These are phyloP conservation scores for Morella rubra DNA, from an alignment of 306 rosid species.

Conservation along the genomic window DNA sequence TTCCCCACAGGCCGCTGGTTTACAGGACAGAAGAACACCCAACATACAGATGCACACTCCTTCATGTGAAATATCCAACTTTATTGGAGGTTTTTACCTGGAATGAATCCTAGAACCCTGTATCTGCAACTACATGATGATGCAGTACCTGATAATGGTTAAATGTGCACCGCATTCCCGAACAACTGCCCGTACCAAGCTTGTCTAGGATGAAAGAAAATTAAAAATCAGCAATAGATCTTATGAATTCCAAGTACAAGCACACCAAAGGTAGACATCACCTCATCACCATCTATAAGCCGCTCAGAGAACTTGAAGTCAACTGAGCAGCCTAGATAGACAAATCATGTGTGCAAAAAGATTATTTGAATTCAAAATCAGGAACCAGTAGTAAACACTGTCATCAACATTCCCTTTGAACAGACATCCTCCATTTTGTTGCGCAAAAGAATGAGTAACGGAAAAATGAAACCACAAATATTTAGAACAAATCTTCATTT, in stretches of 20 bases:
- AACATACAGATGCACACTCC: no score
- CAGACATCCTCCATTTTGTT: neutral
- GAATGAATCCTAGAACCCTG: no score
- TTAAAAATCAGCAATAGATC: constrained; percentile 14
- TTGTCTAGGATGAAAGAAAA: constrained; percentile 48
- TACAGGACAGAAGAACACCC: no score
- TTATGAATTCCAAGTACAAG: constrained; percentile 1
- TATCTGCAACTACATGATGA: neutral
- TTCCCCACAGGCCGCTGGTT: no score
- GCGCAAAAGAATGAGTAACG: neutral
- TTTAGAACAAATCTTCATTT: neutral
- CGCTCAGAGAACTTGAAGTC: neutral
- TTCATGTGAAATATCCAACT: no score
- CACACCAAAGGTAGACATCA: neutral
- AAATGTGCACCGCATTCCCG: constrained; percentile 79
- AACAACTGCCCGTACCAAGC: constrained; percentile 88
- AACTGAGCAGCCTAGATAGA: neutral
- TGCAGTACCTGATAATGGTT: constrained; percentile 58
- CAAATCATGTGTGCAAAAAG: neutral
- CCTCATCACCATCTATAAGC: neutral
- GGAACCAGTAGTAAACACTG: neutral
- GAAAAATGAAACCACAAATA: neutral
- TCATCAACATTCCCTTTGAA: neutral
- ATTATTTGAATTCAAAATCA: constrained; percentile 13
- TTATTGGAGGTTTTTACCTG: no score